A percentile compares a stretch with the other conserved stretches of the same genome.
These are phyloP conservation scores for Pseudogymnoascus sp. DNA, from an alignment of 2,329 filamentous ascomycete species.

Conservation along the genomic window DNA sequence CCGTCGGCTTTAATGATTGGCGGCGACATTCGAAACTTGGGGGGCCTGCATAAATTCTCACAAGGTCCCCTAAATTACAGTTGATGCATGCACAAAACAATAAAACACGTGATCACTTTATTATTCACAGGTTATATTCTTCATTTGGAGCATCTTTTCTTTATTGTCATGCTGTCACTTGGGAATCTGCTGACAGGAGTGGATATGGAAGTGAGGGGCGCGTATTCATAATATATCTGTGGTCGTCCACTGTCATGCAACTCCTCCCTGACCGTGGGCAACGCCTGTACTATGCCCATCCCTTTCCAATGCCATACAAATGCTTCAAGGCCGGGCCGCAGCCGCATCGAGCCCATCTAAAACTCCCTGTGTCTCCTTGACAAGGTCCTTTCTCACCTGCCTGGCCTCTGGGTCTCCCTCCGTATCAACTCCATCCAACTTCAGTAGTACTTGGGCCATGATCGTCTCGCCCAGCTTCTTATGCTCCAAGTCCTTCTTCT, in stretches of 20 bases:
- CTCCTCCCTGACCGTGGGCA: not conserved
- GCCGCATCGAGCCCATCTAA: constrained; percentile 52
- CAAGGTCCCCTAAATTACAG: not conserved
- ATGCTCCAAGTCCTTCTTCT: constrained; percentile 66
- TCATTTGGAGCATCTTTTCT: not conserved
- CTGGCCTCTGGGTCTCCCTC: constrained; percentile 59
- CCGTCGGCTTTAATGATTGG: not conserved
- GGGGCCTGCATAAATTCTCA: not conserved
- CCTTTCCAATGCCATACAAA: not conserved
- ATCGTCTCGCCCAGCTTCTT: constrained; percentile 67
- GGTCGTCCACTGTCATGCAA: not conserved
- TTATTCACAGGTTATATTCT: not conserved
- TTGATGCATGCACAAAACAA: not conserved
- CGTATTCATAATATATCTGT: not conserved
- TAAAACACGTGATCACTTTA: not conserved
- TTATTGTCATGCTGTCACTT: not conserved
- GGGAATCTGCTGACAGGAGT: not conserved
- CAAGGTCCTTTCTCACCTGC: constrained; percentile 58
- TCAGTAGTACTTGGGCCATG: constrained; percentile 66
- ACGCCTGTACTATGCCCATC: not conserved
- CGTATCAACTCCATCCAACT: constrained; percentile 67
- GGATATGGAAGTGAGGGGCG: not conserved
- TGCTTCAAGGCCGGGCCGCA: not conserved
- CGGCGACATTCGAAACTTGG: not conserved
- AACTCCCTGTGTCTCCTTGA: constrained; percentile 60